phyloP scores from a whole-genome alignment of 331 rosid genomes.

The Spiraea crenata region DNA sequence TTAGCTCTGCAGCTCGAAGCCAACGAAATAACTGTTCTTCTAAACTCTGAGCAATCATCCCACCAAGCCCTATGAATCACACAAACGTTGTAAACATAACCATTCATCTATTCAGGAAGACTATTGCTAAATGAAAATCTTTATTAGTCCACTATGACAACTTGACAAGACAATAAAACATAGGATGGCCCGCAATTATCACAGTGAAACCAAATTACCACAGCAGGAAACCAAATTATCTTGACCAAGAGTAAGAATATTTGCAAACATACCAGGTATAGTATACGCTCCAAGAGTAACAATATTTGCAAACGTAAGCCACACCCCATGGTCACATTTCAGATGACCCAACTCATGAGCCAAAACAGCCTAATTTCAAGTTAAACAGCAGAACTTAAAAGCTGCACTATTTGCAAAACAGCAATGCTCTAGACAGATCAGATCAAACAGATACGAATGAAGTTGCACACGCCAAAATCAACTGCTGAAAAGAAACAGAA shows the following conservation, averaged over 20 bases:
- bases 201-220: background rate
- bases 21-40: constrained; percentile 94
- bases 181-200: background rate
- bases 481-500: background rate
- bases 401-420: constrained; percentile 10
- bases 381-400: constrained; percentile 32
- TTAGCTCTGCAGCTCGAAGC: constrained; percentile 97
- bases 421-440: background rate
- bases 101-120: background rate
- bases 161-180: background rate
- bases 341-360: constrained; percentile 98
- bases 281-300: constrained; percentile 88
- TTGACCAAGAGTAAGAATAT: background rate
- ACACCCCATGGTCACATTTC: constrained; percentile 97
- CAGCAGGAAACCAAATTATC: background rate
- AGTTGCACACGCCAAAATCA: background rate
- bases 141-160: background rate
- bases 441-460: background rate
- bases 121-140: background rate
- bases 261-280: constrained; percentile 66
- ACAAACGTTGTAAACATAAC: constrained; percentile 8
- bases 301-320: constrained; percentile 97
- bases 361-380: constrained; percentile 78
- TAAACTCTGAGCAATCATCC: constrained; percentile 79
- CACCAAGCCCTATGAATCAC: constrained; percentile 71